Base-by-base conservation (phyloP, 2,329 filamentous ascomycete genomes). In the Fusarium brachygibbosum region DNA sequence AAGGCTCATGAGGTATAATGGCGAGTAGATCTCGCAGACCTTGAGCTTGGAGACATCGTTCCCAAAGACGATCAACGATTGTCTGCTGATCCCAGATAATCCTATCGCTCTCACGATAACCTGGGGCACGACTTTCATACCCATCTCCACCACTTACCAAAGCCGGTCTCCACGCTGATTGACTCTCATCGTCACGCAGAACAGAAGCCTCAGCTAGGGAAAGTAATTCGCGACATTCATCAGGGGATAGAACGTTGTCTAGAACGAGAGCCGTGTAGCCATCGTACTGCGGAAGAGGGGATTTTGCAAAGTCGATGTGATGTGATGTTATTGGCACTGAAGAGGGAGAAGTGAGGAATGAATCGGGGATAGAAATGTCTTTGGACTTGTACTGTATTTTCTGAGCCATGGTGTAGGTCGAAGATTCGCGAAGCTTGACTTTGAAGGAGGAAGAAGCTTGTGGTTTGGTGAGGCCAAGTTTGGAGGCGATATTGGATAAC, bases 71-170 rank as follows among this genome's bases (percentile, higher is more conserved):
- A 25, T 86, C 83, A 0, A 88, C 89, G 2, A 95, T 69, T 2
- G 86, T 85, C 49, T 84, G 81, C 16, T 85, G 79, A 74, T 96
- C 91, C 86, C 89, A 92, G 70, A 96, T 90, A 68, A 95, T 92
- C 5, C 93, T 86, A n/a, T 90, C 90, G 72, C 90, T 90, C 64
- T 92, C 90, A 17, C 93, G 85, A 49, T 87, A 87, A 11, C 88
- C 84, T 2, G 85, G 81, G 2, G 69, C 69, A 6, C 84, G 77
- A 4, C 82, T 78, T 78, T 95, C 89, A 58, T 76, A 81, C 5
- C 91, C 91, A 6, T 78, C 77, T 7, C 91, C 91, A 25, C 88
- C 77, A 75, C 91, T 91, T 59, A 94, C 84, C 77, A 93, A 84
- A 0, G 92, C 93, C 3, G 88, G 86, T 50, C 84, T 82, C 93